Evolutionary conservation across 768 basidiomycete species (phyloP).

Genomic region (Lactarius deliciosus): DNA sequence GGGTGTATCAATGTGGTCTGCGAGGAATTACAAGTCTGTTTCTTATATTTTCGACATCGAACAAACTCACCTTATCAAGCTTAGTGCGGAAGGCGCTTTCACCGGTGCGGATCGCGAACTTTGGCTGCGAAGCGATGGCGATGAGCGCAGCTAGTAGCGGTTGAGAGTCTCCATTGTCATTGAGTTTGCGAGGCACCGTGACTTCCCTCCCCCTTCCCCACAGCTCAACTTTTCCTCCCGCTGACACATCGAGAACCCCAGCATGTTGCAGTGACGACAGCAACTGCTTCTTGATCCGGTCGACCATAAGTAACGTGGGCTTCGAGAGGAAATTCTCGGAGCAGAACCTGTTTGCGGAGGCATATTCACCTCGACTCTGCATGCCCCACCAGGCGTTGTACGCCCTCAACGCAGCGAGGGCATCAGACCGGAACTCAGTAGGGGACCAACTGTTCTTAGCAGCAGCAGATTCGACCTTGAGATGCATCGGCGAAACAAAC

Average conservation of each 20-base stretch:
- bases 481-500: conserved; percentile 78
- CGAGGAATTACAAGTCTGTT: conserved; percentile 19
- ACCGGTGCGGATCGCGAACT: conserved; percentile 78
- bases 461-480: conserved; percentile 66
- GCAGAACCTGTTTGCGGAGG: conserved; percentile 72
- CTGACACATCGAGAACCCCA: conserved; percentile 81
- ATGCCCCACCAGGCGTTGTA: conserved; percentile 80
- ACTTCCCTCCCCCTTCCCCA: conserved; percentile 37
- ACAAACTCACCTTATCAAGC: conserved; percentile 70
- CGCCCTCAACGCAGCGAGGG: conserved; percentile 73
- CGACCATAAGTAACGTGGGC: conserved; percentile 77
- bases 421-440: conserved; percentile 79
- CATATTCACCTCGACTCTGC: conserved; percentile 64
- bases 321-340: conserved; percentile 85
- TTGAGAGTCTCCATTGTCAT: conserved; percentile 67
- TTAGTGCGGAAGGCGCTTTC: conserved; percentile 70
- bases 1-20: conserved; percentile 81
- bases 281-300: conserved; percentile 77
- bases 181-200: conserved; percentile 63
- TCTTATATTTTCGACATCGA: not conserved
- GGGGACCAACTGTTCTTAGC: conserved; percentile 80
- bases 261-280: conserved; percentile 73
- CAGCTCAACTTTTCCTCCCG: conserved; percentile 50
- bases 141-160: conserved; percentile 83
- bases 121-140: conserved; percentile 83